Evolutionary conservation across 2,329 filamentous ascomycete species (phyloP), one percentile per base, ranked within the genome.

Genomic region (Cercospora sp.): DNA sequence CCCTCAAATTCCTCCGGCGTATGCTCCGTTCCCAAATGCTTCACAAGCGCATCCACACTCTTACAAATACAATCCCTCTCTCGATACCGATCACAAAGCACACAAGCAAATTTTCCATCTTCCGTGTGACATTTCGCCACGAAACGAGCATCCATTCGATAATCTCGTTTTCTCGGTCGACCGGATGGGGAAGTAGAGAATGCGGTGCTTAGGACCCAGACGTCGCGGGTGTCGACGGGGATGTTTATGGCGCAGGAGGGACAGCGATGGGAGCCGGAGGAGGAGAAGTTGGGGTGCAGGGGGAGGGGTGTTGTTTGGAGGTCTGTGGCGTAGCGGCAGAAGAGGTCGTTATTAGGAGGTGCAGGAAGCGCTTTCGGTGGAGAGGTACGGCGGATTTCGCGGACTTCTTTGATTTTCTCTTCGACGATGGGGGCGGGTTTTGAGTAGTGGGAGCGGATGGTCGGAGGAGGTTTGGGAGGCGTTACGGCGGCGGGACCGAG

Each of bases 21-120:
- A 66, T 74, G 73, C 34, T 70, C 68, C 8, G 62, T 70, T 12
- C 73, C 73, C 64, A 73, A 57, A 71, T 74, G 73, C 68, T 72
- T 71, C 24, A 74, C 68, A 61, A 74, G 58, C 49, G 67, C 68
- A 53, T 74, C 73, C n/a, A 72, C 69, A 63, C 67, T 68, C 32
- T 61, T 64, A 65, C 71, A 74, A 18, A 74, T 58, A 63, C 71
- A 72, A 55, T 73, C 73, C 43, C 69, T 58, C 32, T 70, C 70
- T 16, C 73, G 37, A 30, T 63, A 70, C 18, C 58, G 28, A 30
- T 70, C 68, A 40, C 73, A 74, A 3, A 74, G 66, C 55, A 74
- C 68, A 60, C 73, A 74, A n/a, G 71, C 73, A 45, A 72, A 74
- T 6, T 68, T 32, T 3, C 73, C 73, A 32, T 69, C 57, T 21